Conservation (phyloP, 345 rosid species). For the Ricinus communis region DNA sequence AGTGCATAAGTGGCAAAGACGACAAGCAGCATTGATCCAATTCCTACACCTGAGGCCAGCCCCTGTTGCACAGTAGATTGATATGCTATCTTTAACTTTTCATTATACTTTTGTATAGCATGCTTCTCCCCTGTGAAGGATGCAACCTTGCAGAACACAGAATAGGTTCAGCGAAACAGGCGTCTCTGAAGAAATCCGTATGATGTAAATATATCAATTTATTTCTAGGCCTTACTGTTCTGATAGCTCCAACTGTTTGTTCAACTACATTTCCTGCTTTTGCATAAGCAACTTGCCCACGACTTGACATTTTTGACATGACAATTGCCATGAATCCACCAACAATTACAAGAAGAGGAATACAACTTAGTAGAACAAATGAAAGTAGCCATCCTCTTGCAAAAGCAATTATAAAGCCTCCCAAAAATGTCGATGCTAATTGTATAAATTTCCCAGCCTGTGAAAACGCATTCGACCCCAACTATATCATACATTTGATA, state of each 20-base stretch:
- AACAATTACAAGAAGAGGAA: conserved; percentile 56
- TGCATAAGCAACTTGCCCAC: conserved; percentile 76
- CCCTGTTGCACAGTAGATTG: conserved; percentile 59
- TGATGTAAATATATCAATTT: no score
- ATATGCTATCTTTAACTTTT: conserved; percentile 56
- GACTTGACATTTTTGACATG: conserved; percentile 70
- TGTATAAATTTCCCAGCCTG: conserved; percentile 84
- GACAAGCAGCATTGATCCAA: conserved; percentile 48
- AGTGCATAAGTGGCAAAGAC: conserved; percentile 57
- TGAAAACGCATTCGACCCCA: not conserved
- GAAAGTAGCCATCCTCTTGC: conserved; percentile 59
- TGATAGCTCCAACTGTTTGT: conserved; percentile 77
- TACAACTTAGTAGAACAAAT: conserved; percentile 47
- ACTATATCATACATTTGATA: no score
- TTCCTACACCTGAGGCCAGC: conserved; percentile 64
- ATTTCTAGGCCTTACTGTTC: conserved; percentile 54
- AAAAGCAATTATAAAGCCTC: conserved; percentile 71
- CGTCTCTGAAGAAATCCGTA: no score
- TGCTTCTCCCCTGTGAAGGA: conserved; percentile 86
- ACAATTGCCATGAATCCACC: conserved; percentile 62
- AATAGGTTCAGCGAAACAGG: not conserved
- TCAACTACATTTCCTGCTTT: conserved; percentile 86
- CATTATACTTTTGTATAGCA: conserved; percentile 62
- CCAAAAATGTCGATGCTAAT: conserved; percentile 55
- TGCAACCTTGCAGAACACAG: conserved; percentile 51